A percentile compares a stretch with the other conserved stretches of the same genome.
Evolutionary conservation across 108 stramenopile genomes (phyloP).

Genomic region (Cyclotella kingstonii): DNA sequence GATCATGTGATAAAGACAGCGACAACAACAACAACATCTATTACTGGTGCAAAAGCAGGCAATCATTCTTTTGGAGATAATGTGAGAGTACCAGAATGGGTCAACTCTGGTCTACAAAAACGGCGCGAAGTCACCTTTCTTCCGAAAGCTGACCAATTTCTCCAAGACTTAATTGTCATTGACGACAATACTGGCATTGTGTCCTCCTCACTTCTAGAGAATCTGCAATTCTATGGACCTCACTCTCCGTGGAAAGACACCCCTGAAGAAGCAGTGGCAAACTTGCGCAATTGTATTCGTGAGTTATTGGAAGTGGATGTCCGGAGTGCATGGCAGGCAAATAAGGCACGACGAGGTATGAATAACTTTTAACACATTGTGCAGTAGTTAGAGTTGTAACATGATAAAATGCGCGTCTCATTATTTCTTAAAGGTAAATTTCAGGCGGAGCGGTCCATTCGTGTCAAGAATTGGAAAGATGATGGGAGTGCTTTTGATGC

Average conservation of each 20-base stretch:
- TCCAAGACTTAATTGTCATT: slow-evolving; percentile 39
- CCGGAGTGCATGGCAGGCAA: slow-evolving; percentile 73
- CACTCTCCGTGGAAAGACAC: slow-evolving; percentile 44
- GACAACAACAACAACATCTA: not conserved
- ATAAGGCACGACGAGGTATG: slow-evolving; percentile 77
- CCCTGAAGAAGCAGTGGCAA: slow-evolving; percentile 32
- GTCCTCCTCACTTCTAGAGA: slow-evolving; percentile 19
- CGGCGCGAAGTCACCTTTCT: slow-evolving; percentile 53
- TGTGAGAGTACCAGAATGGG: slow-evolving; percentile 67
- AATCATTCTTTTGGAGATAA: not conserved
- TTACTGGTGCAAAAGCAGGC: not conserved
- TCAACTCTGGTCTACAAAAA: slow-evolving; percentile 61
- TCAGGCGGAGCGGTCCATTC: slow-evolving; percentile 68
- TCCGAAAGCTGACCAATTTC: slow-evolving; percentile 38
- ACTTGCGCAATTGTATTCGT: slow-evolving; percentile 45
- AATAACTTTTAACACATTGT: no score
- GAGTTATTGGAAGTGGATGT: slow-evolving; percentile 83
- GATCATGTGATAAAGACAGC: not conserved
- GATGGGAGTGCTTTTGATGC: not conserved
- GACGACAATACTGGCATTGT: not conserved
- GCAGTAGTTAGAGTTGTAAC: no score
- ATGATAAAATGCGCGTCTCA: no score
- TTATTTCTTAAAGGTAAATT: slow-evolving; percentile 67
- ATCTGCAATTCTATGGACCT: slow-evolving; percentile 72
- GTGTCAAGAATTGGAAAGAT: slow-evolving; percentile 43